Conservation (phyloP, 1,284 basidiomycete genomes). For the Mycena sp. region DNA sequence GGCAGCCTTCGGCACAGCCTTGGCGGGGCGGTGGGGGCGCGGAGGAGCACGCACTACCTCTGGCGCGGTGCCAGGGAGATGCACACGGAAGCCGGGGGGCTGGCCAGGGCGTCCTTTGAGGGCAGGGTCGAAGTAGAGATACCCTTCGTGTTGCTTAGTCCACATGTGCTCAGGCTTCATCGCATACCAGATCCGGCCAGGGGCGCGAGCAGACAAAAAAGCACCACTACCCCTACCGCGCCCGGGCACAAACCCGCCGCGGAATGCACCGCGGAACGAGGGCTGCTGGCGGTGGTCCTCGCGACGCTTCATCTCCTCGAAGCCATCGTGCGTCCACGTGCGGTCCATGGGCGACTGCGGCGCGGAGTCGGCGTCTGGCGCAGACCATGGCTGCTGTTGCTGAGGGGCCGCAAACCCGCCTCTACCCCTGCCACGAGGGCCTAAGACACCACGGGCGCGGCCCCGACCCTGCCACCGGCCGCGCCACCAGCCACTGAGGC, state of each 20-base stretch:
- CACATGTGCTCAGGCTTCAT: conserved; percentile 82
- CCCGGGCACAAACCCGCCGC: conserved; percentile 37
- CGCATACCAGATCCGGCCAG: conserved; percentile 68
- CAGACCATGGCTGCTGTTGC: conserved; percentile 22
- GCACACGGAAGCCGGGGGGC: conserved; percentile 64
- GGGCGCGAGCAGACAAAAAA: conserved; percentile 43
- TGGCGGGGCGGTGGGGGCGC: conserved; percentile 29
- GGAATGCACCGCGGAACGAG: conserved; percentile 22
- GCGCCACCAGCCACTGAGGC: conserved; percentile 84
- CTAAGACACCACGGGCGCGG: conserved; percentile 62
- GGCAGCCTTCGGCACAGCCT: not conserved
- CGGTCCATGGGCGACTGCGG: conserved; percentile 69
- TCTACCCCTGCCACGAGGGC: conserved; percentile 64
- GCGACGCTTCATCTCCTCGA: conserved; percentile 81
- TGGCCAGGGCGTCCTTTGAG: conserved; percentile 66
- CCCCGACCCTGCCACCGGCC: conserved; percentile 78
- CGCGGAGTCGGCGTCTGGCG: conserved; percentile 24
- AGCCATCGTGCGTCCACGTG: conserved; percentile 84
- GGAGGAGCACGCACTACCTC: conserved; percentile 26
- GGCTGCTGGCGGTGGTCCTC: conserved; percentile 64
- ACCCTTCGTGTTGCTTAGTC: conserved; percentile 81
- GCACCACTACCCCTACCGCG: conserved; percentile 52
- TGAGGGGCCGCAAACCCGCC: conserved; percentile 50
- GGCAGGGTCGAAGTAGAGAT: conserved; percentile 69
- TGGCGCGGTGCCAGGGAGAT: conserved; percentile 57